Evolutionary conservation across 129 eudicot genomes (phyloP).

Genomic region (Helianthus tuberosus): DNA sequence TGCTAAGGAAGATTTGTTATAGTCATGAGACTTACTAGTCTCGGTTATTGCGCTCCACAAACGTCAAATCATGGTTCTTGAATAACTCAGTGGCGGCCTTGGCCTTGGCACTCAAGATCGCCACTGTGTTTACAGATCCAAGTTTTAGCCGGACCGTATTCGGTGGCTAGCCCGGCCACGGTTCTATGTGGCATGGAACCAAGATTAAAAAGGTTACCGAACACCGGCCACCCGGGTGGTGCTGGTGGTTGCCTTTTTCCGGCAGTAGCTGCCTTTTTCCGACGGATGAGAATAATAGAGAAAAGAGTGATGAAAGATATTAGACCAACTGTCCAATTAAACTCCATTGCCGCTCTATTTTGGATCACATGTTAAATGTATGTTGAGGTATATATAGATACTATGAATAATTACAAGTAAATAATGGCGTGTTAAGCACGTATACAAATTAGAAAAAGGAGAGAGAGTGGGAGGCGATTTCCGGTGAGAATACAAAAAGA

Average conservation of each 20-base stretch:
- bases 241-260: constrained; percentile 58
- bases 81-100: constrained; percentile 60
- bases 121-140: constrained; percentile 64
- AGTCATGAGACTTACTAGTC: constrained; percentile 47
- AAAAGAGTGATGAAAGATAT: constrained; percentile 26
- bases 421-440: no score
- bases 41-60: constrained; percentile 48
- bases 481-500: no score
- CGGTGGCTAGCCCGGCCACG: constrained; percentile 39
- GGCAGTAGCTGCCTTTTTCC: background rate
- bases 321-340: constrained; percentile 25
- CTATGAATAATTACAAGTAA: no score
- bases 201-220: constrained; percentile 73
- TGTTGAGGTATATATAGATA: constrained; percentile 21
- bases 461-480: no score
- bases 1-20: constrained; percentile 47
- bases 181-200: constrained; percentile 70
- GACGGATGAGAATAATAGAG: constrained; percentile 28
- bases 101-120: constrained; percentile 44
- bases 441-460: no score
- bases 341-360: constrained; percentile 29
- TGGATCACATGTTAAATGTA: constrained; percentile 15
- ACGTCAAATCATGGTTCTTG: constrained; percentile 59
- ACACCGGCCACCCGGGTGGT: constrained; percentile 79
- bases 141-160: constrained; percentile 64